phyloP scores from a whole-genome alignment of 257 asterid species.

The Solanum commersonii region DNA sequence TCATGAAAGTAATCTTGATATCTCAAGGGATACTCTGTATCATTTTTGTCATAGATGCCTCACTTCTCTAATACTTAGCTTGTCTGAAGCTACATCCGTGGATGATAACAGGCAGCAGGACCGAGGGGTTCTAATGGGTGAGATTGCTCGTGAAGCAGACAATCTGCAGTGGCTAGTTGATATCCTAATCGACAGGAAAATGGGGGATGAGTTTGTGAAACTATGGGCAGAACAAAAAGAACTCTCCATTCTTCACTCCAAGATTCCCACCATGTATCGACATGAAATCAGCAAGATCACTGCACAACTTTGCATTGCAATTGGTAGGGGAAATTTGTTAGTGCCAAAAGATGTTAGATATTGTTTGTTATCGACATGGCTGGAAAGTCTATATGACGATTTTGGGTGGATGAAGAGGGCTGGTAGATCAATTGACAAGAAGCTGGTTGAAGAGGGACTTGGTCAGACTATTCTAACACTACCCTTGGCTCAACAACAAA shows the following conservation, averaged over 20 bases:
- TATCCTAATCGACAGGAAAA: slow-evolving; percentile 49
- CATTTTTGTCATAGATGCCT: slow-evolving; percentile 79
- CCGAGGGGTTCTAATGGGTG: slow-evolving; percentile 73
- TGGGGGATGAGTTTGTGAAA: slow-evolving; percentile 72
- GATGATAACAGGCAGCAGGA: slow-evolving; percentile 52
- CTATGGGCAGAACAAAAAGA: slow-evolving; percentile 92
- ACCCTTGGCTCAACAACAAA: slow-evolving; percentile 66
- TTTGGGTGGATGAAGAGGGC: slow-evolving; percentile 80
- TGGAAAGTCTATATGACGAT: slow-evolving; percentile 83
- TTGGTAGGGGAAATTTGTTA: slow-evolving; percentile 66
- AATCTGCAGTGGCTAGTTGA: slow-evolving; percentile 83
- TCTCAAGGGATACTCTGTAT: slow-evolving; percentile 53
- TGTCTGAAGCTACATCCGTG: slow-evolving; percentile 52
- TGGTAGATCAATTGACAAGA: slow-evolving; percentile 63
- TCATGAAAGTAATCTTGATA: slow-evolving; percentile 18
- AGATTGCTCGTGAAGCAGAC: slow-evolving; percentile 82
- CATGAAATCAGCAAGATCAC: slow-evolving; percentile 87
- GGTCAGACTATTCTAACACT: slow-evolving; percentile 72
- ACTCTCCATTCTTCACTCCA: slow-evolving; percentile 71
- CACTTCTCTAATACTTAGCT: slow-evolving; percentile 52
- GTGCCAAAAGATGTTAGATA: slow-evolving; percentile 60
- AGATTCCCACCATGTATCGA: slow-evolving; percentile 65
- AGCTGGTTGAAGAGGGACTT: slow-evolving; percentile 71
- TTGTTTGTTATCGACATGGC: slow-evolving; percentile 66
- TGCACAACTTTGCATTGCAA: slow-evolving; percentile 71